These are phyloP conservation scores for Candida sanyaensis DNA, from an alignment of 1,139 yeast species.

Conservation along the genomic window DNA sequence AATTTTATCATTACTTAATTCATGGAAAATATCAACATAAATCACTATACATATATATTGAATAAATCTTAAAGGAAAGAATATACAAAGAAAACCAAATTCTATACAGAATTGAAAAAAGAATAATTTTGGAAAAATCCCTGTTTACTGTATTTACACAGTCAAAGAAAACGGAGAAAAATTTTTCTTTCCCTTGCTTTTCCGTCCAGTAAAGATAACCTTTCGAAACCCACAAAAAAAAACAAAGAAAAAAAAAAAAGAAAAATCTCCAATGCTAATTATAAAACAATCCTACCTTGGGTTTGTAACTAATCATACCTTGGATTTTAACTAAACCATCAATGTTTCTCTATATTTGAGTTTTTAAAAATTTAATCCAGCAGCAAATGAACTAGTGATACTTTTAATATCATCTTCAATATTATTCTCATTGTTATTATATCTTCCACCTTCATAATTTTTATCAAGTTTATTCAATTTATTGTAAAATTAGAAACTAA, in stretches of 20 bases:
- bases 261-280: not conserved
- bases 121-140: no score
- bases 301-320: no score
- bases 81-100: not conserved
- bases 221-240: not conserved
- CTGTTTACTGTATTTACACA: no score
- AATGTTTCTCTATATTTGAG: no score
- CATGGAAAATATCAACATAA: no score
- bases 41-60: no score
- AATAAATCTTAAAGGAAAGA: no score
- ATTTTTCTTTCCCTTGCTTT: not conserved
- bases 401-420: slow-evolving; percentile 51
- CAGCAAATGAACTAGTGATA: slow-evolving; percentile 50
- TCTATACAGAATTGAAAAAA: not conserved
- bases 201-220: not conserved
- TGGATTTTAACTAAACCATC: no score
- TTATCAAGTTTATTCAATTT: slow-evolving; percentile 31
- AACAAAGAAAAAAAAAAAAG: no score
- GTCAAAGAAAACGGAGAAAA: not conserved
- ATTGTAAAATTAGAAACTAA: slow-evolving; percentile 45
- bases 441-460: slow-evolving; percentile 23
- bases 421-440: slow-evolving; percentile 23
- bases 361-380: slow-evolving; percentile 29
- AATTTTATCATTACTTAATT: no score
- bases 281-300: no score